Percentiles rank a stretch among this genome's conserved stretches.
Evolutionary conservation across 305 asterid genomes (phyloP).

Genomic region (Solanum hybrid): DNA sequence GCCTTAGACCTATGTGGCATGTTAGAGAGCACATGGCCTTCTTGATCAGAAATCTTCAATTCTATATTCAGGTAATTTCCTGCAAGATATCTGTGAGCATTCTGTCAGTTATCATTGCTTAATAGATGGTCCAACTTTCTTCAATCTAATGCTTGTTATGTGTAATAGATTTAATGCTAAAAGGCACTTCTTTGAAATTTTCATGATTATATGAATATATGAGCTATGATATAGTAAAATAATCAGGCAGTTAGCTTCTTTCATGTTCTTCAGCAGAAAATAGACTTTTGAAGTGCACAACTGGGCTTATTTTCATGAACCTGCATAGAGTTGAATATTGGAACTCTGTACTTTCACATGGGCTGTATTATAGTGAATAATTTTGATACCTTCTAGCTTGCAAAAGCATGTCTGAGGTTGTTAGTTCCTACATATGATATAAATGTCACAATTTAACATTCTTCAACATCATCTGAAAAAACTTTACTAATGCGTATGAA

Average conservation of each 20-base stretch:
- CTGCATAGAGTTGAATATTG: not conserved
- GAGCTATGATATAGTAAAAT: not conserved
- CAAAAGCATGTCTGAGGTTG: not conserved
- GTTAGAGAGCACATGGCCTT: constrained; percentile 97
- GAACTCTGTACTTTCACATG: not conserved
- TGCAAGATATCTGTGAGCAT: constrained; percentile 6
- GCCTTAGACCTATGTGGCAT: constrained; percentile 86
- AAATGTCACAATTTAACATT: not conserved
- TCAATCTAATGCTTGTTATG: not conserved
- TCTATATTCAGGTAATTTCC: constrained; percentile 74
- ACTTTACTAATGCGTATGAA: not conserved
- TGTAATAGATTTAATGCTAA: not conserved
- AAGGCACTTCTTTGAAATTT: not conserved
- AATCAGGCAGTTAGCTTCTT: not conserved
- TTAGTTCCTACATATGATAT: not conserved
- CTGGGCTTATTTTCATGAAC: not conserved
- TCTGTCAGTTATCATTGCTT: not conserved
- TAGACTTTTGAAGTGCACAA: not conserved
- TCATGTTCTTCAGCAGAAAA: not conserved
- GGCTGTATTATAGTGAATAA: not conserved
- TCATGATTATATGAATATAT: not conserved
- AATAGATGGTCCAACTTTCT: not conserved
- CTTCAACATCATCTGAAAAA: not conserved
- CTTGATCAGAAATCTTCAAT: constrained; percentile 90
- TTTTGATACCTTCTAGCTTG: not conserved